Conservation (phyloP, 805 yeast species). For the Sugiyamaella lignohabitans region DNA sequence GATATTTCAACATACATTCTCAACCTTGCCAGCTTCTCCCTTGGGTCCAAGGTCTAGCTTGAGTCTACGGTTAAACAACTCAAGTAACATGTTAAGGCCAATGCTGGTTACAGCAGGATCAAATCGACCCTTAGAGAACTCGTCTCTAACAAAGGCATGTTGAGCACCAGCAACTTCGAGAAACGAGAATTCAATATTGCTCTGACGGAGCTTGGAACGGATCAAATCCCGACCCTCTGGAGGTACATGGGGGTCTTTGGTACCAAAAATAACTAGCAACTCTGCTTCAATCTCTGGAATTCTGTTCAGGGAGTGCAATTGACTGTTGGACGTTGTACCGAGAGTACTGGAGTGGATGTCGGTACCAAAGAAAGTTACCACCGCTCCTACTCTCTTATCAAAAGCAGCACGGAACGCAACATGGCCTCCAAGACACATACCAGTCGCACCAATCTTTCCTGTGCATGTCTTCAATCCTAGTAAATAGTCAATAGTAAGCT, state of each 20-base stretch:
- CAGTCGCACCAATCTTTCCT: slow-evolving; percentile 74
- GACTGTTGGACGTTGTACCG: slow-evolving; percentile 55
- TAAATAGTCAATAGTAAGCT: slow-evolving; percentile 57
- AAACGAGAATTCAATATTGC: slow-evolving; percentile 59
- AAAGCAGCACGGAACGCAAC: slow-evolving; percentile 65
- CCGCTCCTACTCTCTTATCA: slow-evolving; percentile 57
- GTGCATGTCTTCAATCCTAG: slow-evolving; percentile 52
- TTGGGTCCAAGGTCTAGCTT: slow-evolving; percentile 60
- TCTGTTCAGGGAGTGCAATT: slow-evolving; percentile 50
- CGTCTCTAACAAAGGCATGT: slow-evolving; percentile 79
- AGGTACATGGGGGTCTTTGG: slow-evolving; percentile 74
- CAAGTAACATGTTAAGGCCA: slow-evolving; percentile 61
- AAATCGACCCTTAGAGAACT: slow-evolving; percentile 69
- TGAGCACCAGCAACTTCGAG: slow-evolving; percentile 74
- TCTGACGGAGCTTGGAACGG: slow-evolving; percentile 51
- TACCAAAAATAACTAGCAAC: slow-evolving; percentile 63
- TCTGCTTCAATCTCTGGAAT: slow-evolving; percentile 53
- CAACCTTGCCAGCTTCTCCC: slow-evolving; percentile 44
- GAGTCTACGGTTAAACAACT: slow-evolving; percentile 63
- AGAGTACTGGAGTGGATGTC: slow-evolving; percentile 66
- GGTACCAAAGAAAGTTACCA: slow-evolving; percentile 74
- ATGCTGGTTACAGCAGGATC: slow-evolving; percentile 69
- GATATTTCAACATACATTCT: slow-evolving; percentile 51
- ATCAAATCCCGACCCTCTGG: slow-evolving; percentile 70
- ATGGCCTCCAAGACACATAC: slow-evolving; percentile 86